phyloP scores from a whole-genome alignment of 2,329 filamentous ascomycete species.

The Beauveria brongniartii region DNA sequence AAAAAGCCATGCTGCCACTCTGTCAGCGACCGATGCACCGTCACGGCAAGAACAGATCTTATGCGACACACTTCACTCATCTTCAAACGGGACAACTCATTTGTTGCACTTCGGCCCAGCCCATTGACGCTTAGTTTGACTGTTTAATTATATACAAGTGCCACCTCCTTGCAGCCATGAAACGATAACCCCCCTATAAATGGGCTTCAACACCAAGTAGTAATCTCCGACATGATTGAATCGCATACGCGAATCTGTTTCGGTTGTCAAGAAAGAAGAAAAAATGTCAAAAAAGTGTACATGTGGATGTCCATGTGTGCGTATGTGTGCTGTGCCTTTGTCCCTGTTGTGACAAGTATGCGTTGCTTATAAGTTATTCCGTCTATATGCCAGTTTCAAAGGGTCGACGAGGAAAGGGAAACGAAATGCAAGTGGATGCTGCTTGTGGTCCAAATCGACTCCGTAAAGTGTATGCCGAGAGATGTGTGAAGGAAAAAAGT shows the following conservation, averaged over 20 bases:
- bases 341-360: slow-evolving; percentile 9
- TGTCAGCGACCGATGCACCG: too few species aligned
- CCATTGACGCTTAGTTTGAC: slow-evolving; percentile 7
- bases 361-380: slow-evolving; percentile 4
- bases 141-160: slow-evolving; percentile 5
- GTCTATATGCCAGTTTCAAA: slow-evolving; percentile 11
- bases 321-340: background rate
- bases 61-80: background rate
- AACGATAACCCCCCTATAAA: background rate
- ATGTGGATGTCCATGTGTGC: slow-evolving; percentile 1
- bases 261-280: background rate
- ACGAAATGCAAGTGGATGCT: slow-evolving; percentile 7
- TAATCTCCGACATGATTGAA: background rate
- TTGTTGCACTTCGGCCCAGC: background rate
- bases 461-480: slow-evolving; percentile 9
- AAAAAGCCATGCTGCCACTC: too few species aligned
- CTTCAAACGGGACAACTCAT: background rate
- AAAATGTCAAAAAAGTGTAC: slow-evolving; percentile 6
- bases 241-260: background rate
- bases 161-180: background rate
- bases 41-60: too few species aligned
- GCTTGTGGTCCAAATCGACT: slow-evolving; percentile 6
- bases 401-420: background rate
- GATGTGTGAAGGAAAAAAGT: slow-evolving; percentile 7
- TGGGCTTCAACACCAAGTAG: background rate